Conservation (phyloP, 345 rosid genomes). For the Chamaenerion angustifolium region DNA sequence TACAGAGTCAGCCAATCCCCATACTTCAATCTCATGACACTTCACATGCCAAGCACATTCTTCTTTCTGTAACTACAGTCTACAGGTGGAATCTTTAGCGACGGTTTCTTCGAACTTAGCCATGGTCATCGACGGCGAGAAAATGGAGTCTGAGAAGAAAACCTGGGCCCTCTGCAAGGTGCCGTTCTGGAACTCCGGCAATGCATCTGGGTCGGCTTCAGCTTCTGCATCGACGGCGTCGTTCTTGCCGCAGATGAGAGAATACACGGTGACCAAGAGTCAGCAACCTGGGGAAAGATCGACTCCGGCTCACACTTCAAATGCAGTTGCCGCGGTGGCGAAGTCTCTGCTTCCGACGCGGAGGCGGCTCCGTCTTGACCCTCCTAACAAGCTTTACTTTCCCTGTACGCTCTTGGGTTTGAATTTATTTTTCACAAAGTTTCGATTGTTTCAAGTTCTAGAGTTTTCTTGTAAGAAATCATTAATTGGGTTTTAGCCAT, state of each 20-base stretch:
- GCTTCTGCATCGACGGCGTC: slow-evolving; percentile 25
- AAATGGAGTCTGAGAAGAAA: slow-evolving; percentile 21
- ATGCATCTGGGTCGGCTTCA: slow-evolving; percentile 17
- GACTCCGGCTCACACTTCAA: slow-evolving; percentile 19
- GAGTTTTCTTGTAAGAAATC: background rate
- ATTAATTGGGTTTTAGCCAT: no score
- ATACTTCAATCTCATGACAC: background rate
- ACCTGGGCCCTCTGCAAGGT: slow-evolving; percentile 30
- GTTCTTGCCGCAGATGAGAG: slow-evolving; percentile 17
- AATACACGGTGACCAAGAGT: slow-evolving; percentile 17
- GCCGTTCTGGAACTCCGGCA: slow-evolving; percentile 48
- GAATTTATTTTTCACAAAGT: background rate
- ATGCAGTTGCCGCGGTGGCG: slow-evolving; percentile 38
- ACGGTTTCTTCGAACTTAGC: background rate
- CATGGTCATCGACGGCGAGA: slow-evolving; percentile 27
- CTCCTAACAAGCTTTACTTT: slow-evolving; percentile 58
- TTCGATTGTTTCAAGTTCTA: background rate
- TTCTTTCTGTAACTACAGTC: no score
- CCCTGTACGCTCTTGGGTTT: slow-evolving; percentile 27
- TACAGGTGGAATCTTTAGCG: background rate
- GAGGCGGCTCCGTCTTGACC: slow-evolving; percentile 64
- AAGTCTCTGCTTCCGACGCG: slow-evolving; percentile 55
- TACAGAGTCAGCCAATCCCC: no score
- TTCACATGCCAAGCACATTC: background rate
- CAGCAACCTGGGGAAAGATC: background rate